phyloP scores from a whole-genome alignment of 2,329 filamentous ascomycete species.

The Lachnellula cervina region DNA sequence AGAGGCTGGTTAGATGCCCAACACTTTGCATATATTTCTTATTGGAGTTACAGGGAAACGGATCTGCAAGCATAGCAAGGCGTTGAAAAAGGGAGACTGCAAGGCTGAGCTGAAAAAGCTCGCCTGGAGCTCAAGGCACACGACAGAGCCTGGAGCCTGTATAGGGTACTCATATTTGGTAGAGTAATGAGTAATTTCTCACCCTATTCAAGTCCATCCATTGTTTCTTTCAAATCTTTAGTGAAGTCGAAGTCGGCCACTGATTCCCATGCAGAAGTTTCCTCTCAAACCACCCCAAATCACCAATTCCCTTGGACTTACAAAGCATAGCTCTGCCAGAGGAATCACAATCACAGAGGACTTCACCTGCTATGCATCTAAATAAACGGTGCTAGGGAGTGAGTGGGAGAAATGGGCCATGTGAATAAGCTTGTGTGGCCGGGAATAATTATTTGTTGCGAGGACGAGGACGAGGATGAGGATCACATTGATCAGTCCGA shows the following conservation, averaged over 20 bases:
- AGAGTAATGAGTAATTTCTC: slow-evolving; percentile 3
- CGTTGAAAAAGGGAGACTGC: not conserved
- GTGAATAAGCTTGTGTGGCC: too few relatives aligned
- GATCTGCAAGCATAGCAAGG: not conserved
- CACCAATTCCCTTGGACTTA: slow-evolving; percentile 38
- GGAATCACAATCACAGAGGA: slow-evolving; percentile 49
- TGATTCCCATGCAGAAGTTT: slow-evolving; percentile 57
- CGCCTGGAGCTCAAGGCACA: not conserved
- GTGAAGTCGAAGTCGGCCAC: slow-evolving; percentile 39
- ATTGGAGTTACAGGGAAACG: not conserved
- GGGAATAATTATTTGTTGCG: too few relatives aligned
- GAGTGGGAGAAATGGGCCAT: too few relatives aligned
- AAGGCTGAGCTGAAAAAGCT: too few relatives aligned
- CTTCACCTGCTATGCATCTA: slow-evolving; percentile 63
- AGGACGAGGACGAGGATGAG: too few relatives aligned
- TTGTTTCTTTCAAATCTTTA: not conserved
- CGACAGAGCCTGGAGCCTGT: not conserved
- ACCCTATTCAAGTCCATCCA: not conserved
- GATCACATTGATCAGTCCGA: too few relatives aligned
- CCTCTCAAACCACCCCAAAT: slow-evolving; percentile 50
- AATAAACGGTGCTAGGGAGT: slow-evolving; percentile 48
- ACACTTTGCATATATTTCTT: not conserved
- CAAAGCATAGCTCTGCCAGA: slow-evolving; percentile 55
- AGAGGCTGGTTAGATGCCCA: slow-evolving; percentile 31
- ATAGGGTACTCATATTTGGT: not conserved